Evolutionary conservation across 805 yeast species (phyloP), one percentile per base, ranked within the genome.

Genomic region (Candida xyloterini): DNA sequence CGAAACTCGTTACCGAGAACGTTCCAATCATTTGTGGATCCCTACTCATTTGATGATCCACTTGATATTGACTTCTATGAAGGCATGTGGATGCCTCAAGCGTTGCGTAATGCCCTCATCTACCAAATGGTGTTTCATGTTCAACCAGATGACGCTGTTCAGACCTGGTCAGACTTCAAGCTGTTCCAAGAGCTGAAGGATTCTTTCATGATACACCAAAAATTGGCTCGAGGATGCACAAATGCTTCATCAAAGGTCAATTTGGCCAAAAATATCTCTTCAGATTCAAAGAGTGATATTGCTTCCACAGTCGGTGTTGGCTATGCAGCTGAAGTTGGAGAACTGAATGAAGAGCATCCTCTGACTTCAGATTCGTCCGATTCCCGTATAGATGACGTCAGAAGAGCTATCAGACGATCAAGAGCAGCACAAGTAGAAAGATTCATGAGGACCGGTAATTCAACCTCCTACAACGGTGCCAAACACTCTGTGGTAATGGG

Each of bases 81-180:
- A 51, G 96, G 88, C 51, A 59, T 81, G 7, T 91, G 96, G 96
- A 76, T 72, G 57, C 81, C 81, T 5, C 78, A 77, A 53, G 97
- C 99, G 0, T 67, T 83, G 38, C 73, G 90, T 52, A 93, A 93
- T 56, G 88, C 98, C 0, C 71, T 76, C 43, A 66, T 95, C 1
- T 93, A 76, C 66, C 72, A 96, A 45, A 70, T 83, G 60, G 85
- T 93, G 1, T 93, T 93, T 73, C 90, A 90, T 48, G 79, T 87
- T 46, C 99, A 95, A 57, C 99, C 99, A 0, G 99, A 93, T 62
- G 88, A 91, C 59, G 70, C 78, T 6, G 98, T 91, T n/a, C 71
- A 71, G 16, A 75, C 89, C 0, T 93, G 99, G 99, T 75, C 75
- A 41, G 95, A 88, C 41, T 93, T 88, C 60, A 90, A 86, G 58